These are phyloP conservation scores for Sporisorium iseilematis-ciliati DNA, from an alignment of 1,284 basidiomycete species.

Conservation along the genomic window DNA sequence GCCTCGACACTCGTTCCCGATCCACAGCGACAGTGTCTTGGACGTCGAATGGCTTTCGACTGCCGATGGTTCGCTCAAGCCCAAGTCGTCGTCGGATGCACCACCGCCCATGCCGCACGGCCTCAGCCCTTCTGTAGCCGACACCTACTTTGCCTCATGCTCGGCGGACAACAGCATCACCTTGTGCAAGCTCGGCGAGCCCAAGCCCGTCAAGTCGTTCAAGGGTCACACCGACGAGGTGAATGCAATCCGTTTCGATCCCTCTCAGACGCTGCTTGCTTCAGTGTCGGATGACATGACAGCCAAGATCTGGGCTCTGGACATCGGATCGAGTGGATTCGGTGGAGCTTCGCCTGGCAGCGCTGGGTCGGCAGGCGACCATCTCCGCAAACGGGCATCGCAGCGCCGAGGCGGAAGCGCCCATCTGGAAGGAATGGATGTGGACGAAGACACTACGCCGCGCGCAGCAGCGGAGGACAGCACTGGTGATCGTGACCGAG, in stretches of 20 bases:
- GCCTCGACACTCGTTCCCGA: constrained; percentile 63
- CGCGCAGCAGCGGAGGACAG: constrained; percentile 34
- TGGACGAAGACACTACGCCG: constrained; percentile 42
- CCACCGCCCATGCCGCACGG: constrained; percentile 54
- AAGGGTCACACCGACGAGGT: constrained; percentile 68
- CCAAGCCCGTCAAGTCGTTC: constrained; percentile 64
- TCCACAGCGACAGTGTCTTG: constrained; percentile 66
- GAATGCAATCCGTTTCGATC: constrained; percentile 68
- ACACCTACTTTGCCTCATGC: constrained; percentile 66
- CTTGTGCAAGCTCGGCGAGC: constrained; percentile 65
- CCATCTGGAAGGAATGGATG: constrained; percentile 54
- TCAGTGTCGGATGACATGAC: constrained; percentile 66
- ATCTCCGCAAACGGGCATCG: constrained; percentile 42
- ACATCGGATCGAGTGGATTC: constrained; percentile 31
- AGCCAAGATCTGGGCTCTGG: constrained; percentile 64
- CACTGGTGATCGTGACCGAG: constrained; percentile 35
- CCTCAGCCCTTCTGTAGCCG: constrained; percentile 52
- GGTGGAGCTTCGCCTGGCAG: constrained; percentile 15
- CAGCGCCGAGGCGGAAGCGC: constrained; percentile 56
- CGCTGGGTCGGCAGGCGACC: constrained; percentile 26
- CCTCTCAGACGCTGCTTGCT: constrained; percentile 66
- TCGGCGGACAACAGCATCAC: constrained; percentile 68
- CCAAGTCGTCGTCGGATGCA: constrained; percentile 32
- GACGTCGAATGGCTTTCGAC: constrained; percentile 68
- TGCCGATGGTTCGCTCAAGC: constrained; percentile 46